Evolutionary conservation across 2,329 filamentous ascomycete genomes (phyloP), one percentile per base, ranked within the genome.

Genomic region (Cladosporium oxysporum): DNA sequence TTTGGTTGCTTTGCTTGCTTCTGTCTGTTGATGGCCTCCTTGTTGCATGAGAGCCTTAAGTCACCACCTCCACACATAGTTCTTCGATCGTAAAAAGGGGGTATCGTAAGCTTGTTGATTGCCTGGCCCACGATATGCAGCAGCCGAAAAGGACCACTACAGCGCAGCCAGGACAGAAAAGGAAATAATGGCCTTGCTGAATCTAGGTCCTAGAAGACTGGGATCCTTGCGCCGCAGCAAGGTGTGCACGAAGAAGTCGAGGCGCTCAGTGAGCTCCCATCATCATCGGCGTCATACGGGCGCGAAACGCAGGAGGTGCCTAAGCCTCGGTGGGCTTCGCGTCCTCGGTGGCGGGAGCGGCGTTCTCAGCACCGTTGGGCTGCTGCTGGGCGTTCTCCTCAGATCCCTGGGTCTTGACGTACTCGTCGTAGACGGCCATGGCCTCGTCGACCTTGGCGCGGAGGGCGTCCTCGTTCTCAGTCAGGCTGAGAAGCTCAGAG

Each of bases 391-490:
- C 66, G 33, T 5, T 28, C 58, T 75, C 79, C 62, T 76, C 78
- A 64, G 82, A 80, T 69, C 79, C 78, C 79, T 95, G 92, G 77
- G 87, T 88, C 89, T 98, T 98, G 83, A 98, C 90, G 81, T 99
- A 99, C 82, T 99, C 95, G 77, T 99, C 93, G 80, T 98, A 99
- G 75, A 99, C 95, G 73, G 88, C 91, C 78, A 99, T 90, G 72
- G 95, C 95, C 84, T 99, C 95, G 68, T 97, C 92, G 67, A 99
- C 95, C 90, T 99, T 99, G 80, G 90, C 88, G 79, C 92, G 91
- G 67, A 99, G 90, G 78, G 93, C 91, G 73, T 84, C 83, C 58
- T 97, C 93, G 76, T 98, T 93, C 78, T 94, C 91, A 72, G 96
- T 92, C 92, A 99, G 87, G 82, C 91, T 92, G 77, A 99, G 87